A percentile compares a stretch with the other conserved stretches of the same genome.
phyloP scores from a whole-genome alignment of 805 yeast species.

The Saccharomyces mikatae region DNA sequence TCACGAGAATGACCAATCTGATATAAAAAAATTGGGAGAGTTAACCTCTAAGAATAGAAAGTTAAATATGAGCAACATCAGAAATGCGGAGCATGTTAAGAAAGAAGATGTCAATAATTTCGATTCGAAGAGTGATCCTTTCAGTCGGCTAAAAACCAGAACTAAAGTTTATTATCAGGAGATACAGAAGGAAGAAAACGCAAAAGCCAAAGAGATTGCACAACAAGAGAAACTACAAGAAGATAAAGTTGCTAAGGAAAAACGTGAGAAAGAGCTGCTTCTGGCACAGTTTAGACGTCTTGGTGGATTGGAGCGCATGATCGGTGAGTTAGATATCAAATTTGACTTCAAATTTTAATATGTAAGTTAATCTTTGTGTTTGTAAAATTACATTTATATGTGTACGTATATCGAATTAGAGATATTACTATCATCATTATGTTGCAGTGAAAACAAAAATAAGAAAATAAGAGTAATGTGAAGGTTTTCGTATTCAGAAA shows the following conservation, averaged over 20 bases:
- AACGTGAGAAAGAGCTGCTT: conserved; percentile 39
- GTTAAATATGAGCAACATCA: conserved; percentile 65
- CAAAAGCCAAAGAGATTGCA: conserved; percentile 49
- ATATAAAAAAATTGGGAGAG: conserved; percentile 47
- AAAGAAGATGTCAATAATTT: conserved; percentile 43
- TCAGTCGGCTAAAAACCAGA: conserved; percentile 79
- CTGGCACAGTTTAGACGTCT: conserved; percentile 48
- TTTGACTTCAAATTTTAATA: conserved; percentile 31
- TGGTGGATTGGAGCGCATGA: conserved; percentile 49
- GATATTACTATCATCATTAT: neutral
- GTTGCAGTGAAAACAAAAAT: neutral
- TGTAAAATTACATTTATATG: neutral
- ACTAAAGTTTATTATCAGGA: conserved; percentile 70
- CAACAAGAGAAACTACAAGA: conserved; percentile 36
- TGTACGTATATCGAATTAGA: neutral
- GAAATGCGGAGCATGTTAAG: conserved; percentile 68
- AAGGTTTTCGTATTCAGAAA: neutral
- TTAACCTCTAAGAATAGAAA: conserved; percentile 82
- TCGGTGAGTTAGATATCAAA: conserved; percentile 35
- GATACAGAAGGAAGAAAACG: conserved; percentile 48
- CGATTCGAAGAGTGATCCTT: conserved; percentile 62
- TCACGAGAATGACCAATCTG: conserved; percentile 34
- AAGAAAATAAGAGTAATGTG: neutral
- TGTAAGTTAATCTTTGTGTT: neutral
- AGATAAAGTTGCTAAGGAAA: conserved; percentile 35